Percentiles rank a stretch among this genome's conserved stretches.
These are phyloP conservation scores for Huntiella savannae DNA, from an alignment of 2,329 filamentous ascomycete species.

Conservation along the genomic window DNA sequence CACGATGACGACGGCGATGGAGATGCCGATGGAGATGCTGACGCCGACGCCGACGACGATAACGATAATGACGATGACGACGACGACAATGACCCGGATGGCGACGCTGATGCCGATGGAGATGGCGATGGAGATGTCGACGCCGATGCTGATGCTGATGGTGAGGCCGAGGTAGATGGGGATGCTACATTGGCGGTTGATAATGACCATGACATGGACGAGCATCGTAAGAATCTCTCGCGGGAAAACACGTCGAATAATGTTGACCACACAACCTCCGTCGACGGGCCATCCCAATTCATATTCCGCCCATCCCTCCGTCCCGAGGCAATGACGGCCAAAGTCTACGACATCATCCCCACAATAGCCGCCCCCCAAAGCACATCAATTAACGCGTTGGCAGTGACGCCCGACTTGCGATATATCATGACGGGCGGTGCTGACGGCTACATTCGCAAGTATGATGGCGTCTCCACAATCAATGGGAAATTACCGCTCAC, in stretches of 20 bases:
- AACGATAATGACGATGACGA: slow-evolving; percentile 11
- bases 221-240: neutral
- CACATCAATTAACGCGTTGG: slow-evolving; percentile 84
- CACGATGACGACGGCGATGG: slow-evolving; percentile 12
- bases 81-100: slow-evolving; percentile 7
- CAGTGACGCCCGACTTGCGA: slow-evolving; percentile 79
- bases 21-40: slow-evolving; percentile 21
- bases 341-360: slow-evolving; percentile 82
- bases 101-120: slow-evolving; percentile 9
- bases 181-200: no score
- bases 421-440: slow-evolving; percentile 90
- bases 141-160: neutral
- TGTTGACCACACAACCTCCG: neutral
- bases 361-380: slow-evolving; percentile 93
- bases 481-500: slow-evolving; percentile 89
- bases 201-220: neutral
- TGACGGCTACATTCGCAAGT: slow-evolving; percentile 92
- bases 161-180: neutral
- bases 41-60: slow-evolving; percentile 10
- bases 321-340: slow-evolving; percentile 58
- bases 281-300: slow-evolving; percentile 11
- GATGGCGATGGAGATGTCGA: slow-evolving; percentile 3
- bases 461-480: slow-evolving; percentile 84
- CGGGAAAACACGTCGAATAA: neutral
- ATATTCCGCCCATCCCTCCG: slow-evolving; percentile 41